Percentiles rank a stretch among this genome's conserved stretches.
These are phyloP conservation scores for Chaetomium sp. DNA, from an alignment of 2,329 filamentous ascomycete species.

Conservation along the genomic window DNA sequence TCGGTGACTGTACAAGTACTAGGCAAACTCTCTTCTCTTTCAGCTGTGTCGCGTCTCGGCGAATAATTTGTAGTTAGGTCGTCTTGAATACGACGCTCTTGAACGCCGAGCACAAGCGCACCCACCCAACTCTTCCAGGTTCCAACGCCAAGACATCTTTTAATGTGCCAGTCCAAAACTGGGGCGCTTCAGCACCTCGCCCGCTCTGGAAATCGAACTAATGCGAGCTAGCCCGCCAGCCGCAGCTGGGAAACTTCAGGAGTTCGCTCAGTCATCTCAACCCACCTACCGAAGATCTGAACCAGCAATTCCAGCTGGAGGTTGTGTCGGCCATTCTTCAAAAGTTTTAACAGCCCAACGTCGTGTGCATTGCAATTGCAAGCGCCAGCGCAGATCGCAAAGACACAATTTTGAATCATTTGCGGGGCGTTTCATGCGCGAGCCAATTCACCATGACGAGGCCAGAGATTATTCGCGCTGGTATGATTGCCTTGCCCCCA, in stretches of 20 bases:
- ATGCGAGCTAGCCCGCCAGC: constrained; percentile 19
- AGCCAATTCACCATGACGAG: constrained; percentile 55
- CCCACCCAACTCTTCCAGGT: too few species aligned
- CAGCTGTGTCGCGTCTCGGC: too few species aligned
- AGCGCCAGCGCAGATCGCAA: constrained; percentile 2
- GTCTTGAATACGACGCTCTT: background rate
- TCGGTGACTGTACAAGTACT: too few species aligned
- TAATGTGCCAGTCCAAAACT: background rate
- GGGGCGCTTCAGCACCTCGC: background rate
- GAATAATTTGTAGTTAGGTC: too few species aligned
- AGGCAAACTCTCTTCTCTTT: too few species aligned
- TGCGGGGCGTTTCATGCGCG: constrained; percentile 37
- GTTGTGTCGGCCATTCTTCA: background rate
- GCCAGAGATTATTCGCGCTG: constrained; percentile 62
- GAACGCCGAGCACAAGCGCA: background rate
- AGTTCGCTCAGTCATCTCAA: constrained; percentile 17
- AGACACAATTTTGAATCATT: constrained; percentile 19
- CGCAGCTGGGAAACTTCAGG: constrained; percentile 28
- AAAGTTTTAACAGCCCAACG: constrained; percentile 1
- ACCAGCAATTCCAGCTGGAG: constrained; percentile 9
- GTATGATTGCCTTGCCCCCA: constrained; percentile 44
- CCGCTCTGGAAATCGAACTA: background rate
- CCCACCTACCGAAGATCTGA: constrained; percentile 14
- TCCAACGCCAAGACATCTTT: constrained; percentile 15
- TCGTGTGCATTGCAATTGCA: constrained; percentile 17